Percentiles rank a stretch among this genome's conserved stretches.
Conservation (phyloP, 306 rosid species). For the Prunus mira region DNA sequence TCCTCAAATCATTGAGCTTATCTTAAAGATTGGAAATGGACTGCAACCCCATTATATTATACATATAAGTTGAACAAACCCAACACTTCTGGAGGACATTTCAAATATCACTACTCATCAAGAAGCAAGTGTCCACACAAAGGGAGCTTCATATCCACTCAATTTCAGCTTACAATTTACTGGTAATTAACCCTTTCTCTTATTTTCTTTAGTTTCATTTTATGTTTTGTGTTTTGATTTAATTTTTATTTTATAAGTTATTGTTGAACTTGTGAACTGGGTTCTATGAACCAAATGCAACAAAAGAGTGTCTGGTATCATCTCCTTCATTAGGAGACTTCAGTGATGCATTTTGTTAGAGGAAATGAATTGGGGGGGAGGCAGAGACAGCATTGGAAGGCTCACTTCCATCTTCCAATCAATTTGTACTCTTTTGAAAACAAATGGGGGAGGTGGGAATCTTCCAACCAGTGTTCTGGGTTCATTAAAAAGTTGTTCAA, state of each 20-base stretch:
- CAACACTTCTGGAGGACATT: neutral
- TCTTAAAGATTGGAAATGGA: neutral
- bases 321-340: too few species aligned
- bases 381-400: too few species aligned
- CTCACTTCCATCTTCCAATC: too few species aligned
- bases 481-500: too few species aligned
- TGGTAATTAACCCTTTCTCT: neutral
- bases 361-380: too few species aligned
- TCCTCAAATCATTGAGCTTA: constrained; percentile 5
- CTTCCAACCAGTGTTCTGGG: too few species aligned
- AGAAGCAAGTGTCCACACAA: neutral
- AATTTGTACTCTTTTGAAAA: too few species aligned
- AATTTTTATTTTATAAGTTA: neutral
- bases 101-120: neutral
- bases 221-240: neutral
- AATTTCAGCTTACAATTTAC: neutral
- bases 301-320: too few species aligned
- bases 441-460: too few species aligned
- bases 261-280: too few species aligned
- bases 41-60: neutral
- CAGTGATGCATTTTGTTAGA: too few species aligned
- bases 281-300: too few species aligned
- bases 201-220: neutral
- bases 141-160: neutral
- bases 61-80: neutral